Percentiles rank a stretch among this genome's conserved stretches.
These are phyloP conservation scores for Dioscorea dumetorum DNA, from an alignment of 106 monocot genomes.

Conservation along the genomic window DNA sequence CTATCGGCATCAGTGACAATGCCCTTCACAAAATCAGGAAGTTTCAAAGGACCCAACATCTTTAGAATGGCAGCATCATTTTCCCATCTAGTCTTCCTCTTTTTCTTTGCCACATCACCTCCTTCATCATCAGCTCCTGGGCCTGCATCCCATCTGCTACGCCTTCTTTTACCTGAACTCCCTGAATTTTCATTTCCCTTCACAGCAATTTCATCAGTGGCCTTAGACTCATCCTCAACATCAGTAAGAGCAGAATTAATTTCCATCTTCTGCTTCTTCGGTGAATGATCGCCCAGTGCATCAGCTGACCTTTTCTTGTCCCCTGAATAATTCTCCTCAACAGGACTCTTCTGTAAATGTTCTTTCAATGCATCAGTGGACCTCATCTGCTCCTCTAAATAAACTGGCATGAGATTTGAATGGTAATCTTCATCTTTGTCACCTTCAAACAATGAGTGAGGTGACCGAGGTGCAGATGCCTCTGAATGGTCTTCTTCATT, in stretches of 20 bases:
- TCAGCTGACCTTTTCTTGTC: conserved; percentile 4
- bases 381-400: too few species aligned
- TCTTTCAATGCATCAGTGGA: not conserved
- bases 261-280: conserved; percentile 9
- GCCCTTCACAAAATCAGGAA: conserved; percentile 20
- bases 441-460: not conserved
- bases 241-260: not conserved
- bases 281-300: not conserved
- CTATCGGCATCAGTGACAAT: not conserved
- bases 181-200: conserved; percentile 11
- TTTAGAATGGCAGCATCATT: conserved; percentile 9
- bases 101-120: conserved; percentile 8
- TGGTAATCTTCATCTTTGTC: not conserved
- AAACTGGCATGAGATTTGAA: not conserved
- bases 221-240: not conserved
- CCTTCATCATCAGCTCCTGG: not conserved
- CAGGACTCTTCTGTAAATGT: not conserved
- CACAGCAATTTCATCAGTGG: not conserved
- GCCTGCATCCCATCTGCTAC: conserved; percentile 6
- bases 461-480: not conserved
- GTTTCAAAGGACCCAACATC: conserved; percentile 24
- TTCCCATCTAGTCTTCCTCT: conserved; percentile 19
- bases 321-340: not conserved
- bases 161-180: conserved; percentile 23
- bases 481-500: not conserved